Evolutionary conservation across 257 asterid species (phyloP), one percentile per base, ranked within the genome.

Genomic region (Rauvolfia tetraphylla): DNA sequence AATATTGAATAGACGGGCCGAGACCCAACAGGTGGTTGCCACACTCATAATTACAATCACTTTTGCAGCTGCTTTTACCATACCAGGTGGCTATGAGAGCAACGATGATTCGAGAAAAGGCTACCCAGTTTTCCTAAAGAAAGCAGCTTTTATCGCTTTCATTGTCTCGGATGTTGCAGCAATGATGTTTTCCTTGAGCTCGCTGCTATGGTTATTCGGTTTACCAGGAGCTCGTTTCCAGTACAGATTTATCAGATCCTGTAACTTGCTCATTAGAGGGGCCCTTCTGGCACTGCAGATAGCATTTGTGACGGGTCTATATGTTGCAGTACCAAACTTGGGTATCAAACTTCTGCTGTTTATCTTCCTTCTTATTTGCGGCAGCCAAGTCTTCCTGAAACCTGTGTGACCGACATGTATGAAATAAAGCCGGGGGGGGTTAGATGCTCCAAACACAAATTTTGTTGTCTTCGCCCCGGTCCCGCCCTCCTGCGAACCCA

Each of bases 271-370:
- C 23, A 15, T 58, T 58, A 29, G 29, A 29, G 11, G 10, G 20
- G 79, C 76, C 51, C 25, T 77, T 59, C 25, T 23, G 10, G 14
- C 44, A 5, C 18, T 78, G 57, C 31, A 49, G 67, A 29, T 73
- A 18, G 73, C 73, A 78, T 71, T 78, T 68, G 31, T 51, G 58
- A 69, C 57, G 5, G 79, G 79, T 27, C 38, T 76, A 12, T 76
- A 53, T 69, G 68, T 59, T 2, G 46, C 51, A 4, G 5, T 53
- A 53, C 76, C 44, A 20, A 15, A 51, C 1, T 1, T 5, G 25
- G 66, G 15, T 33, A n/a, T 53, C 51, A 20, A 34, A 33, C 48
- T 72, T 53, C 49, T 41, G 4, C 46, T 41, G 8, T 41, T 41
- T 41, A 41, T 41, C 46, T 3, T 41, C 8, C 46, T 41, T 41